Evolutionary conservation across 2,329 filamentous ascomycete genomes (phyloP).

Genomic region (Alternaria postmessia): DNA sequence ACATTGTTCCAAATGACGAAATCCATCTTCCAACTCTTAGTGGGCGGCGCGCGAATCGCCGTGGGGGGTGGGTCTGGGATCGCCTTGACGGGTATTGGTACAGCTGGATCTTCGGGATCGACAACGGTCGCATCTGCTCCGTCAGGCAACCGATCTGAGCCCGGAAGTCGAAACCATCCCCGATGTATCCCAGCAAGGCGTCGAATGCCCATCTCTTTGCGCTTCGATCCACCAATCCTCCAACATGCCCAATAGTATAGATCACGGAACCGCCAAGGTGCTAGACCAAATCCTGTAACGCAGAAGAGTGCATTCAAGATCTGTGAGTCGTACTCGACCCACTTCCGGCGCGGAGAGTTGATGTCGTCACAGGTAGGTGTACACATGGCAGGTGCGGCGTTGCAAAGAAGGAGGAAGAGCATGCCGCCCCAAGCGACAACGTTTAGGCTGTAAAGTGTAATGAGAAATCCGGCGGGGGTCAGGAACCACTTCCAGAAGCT

Average conservation of each 20-base stretch:
- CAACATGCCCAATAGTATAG: slow-evolving; percentile 75
- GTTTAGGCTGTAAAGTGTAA: slow-evolving; percentile 81
- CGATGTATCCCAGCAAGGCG: slow-evolving; percentile 77
- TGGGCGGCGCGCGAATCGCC: slow-evolving; percentile 72
- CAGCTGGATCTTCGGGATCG: slow-evolving; percentile 53
- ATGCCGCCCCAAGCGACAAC: slow-evolving; percentile 91
- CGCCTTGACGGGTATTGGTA: slow-evolving; percentile 71
- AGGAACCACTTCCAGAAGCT: slow-evolving; percentile 76
- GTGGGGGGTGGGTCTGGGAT: slow-evolving; percentile 75
- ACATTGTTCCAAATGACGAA: slow-evolving; percentile 81
- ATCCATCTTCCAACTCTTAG: slow-evolving; percentile 77
- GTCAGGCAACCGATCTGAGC: slow-evolving; percentile 65
- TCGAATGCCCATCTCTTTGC: slow-evolving; percentile 63
- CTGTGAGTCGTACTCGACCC: slow-evolving; percentile 87
- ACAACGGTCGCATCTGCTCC: slow-evolving; percentile 32
- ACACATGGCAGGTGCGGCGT: slow-evolving; percentile 78
- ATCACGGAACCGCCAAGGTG: slow-evolving; percentile 85
- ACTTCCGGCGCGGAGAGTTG: slow-evolving; percentile 77
- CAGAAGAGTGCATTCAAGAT: slow-evolving; percentile 86
- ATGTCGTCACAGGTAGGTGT: slow-evolving; percentile 73
- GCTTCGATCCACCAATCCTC: slow-evolving; percentile 61
- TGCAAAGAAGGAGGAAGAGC: slow-evolving; percentile 84
- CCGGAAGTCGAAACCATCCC: slow-evolving; percentile 76
- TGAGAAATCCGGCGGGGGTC: slow-evolving; percentile 78
- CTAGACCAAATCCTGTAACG: slow-evolving; percentile 83